Conservation (phyloP, 225 moss, liverwort and hornwort genomes). For the Pleurozium schreberi region DNA sequence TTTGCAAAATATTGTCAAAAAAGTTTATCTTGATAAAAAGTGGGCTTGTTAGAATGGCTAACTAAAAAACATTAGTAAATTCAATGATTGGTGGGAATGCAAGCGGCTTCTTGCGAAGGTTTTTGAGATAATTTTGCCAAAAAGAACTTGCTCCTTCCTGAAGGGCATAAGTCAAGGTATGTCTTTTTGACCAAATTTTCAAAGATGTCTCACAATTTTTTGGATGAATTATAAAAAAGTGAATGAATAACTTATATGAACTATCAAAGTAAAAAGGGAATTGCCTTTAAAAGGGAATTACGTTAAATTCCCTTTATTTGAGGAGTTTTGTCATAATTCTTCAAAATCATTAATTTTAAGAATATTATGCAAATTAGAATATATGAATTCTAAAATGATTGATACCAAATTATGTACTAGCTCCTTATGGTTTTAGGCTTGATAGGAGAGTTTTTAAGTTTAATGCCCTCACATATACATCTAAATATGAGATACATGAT, state of each 20-base stretch:
- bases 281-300: not conserved
- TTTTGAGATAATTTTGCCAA: not conserved
- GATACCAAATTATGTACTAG: too few species aligned
- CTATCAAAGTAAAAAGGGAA: not conserved
- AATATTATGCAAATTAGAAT: not conserved
- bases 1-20: not conserved
- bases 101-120: fast-evolving
- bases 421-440: too few species aligned
- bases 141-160: fast-evolving
- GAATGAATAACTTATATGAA: not conserved
- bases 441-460: too few species aligned
- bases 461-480: too few species aligned
- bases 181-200: not conserved
- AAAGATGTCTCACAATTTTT: not conserved
- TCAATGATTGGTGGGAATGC: fast-evolving
- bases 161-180: fast-evolving
- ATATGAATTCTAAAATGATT: too few species aligned
- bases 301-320: not conserved
- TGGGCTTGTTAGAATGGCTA: fast-evolving
- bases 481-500: too few species aligned
- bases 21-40: fast-evolving
- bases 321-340: not conserved
- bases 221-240: not conserved
- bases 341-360: fast-evolving
- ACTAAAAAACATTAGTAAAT: not conserved